Conservation (phyloP, 306 rosid genomes). For the barrel medic (Medicago truncatula) region MtrunA17r5.0-ANR NC_053042.1:31385001-31385500, state of each 20-base stretch:
- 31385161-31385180: background rate
- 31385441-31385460: too few relatives aligned
- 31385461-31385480: too few relatives aligned
- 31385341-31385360: too few relatives aligned
- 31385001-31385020: conserved; percentile 76
- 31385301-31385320: too few relatives aligned
- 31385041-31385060: conserved; percentile 49
- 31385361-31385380: too few relatives aligned
- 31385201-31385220: background rate
- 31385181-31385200: background rate
- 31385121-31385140: background rate
- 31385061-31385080: conserved; percentile 40
- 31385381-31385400: too few relatives aligned
- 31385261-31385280: background rate
- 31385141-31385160: background rate
- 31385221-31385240: background rate
- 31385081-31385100: background rate
- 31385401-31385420: too few relatives aligned
- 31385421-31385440: too few relatives aligned
- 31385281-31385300: too few relatives aligned
- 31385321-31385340: too few relatives aligned
- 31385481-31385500: too few relatives aligned
- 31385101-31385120: background rate
- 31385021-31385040: conserved; percentile 74
- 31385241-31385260: background rate